Evolutionary conservation across 2,329 filamentous ascomycete species (phyloP), one percentile per base, ranked within the genome.

Genomic region (Penicillium sp.): DNA sequence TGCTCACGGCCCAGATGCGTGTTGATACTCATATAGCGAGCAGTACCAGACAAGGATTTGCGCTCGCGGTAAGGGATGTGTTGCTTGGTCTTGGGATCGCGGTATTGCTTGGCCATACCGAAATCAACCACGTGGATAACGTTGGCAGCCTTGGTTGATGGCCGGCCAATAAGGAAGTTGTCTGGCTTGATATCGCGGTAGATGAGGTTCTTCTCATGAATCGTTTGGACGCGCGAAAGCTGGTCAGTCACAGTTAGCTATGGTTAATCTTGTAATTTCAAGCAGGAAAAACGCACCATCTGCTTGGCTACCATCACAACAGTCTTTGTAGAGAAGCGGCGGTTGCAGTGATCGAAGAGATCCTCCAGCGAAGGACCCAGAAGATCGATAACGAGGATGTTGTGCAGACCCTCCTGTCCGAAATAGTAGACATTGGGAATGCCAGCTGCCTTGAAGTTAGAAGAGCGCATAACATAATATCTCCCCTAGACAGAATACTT

Each of bases 371-470:
- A 96, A 51, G 93, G 93, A 16, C 93, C 93, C 27, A 99, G 87
- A 41, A 99, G 83, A 78, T 99, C 93, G 70, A 97, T 97, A 67
- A 99, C 93, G 50, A 99, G 87, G 67, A 97, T 97, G 80, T 99
- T 97, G 82, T 99, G 94, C 31, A 97, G 87, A 68, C 93, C 94
- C 78, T 97, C 93, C 75, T 99, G 94, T 61, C 94, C 94, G 68
- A 97, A 99, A 79, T 97, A 99, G 81, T 97, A 97, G 71, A 99
- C 94, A 84, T 97, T 97, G 70, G 94, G 94, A 68, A 99, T 97
- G 70, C 94, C 94, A 70, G 93, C 93, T 97, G 74, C 29, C 43
- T 29, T 29, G 55, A 36, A 8, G 68, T 82, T 65, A 81, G 77
- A 54, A 45, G 64, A 61, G 15, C 33, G 21, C 29, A 33, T 13